Percentiles rank a stretch among this genome's conserved stretches.
These are phyloP conservation scores for Lentinula sp. DNA, from an alignment of 768 basidiomycete species.

Conservation along the genomic window DNA sequence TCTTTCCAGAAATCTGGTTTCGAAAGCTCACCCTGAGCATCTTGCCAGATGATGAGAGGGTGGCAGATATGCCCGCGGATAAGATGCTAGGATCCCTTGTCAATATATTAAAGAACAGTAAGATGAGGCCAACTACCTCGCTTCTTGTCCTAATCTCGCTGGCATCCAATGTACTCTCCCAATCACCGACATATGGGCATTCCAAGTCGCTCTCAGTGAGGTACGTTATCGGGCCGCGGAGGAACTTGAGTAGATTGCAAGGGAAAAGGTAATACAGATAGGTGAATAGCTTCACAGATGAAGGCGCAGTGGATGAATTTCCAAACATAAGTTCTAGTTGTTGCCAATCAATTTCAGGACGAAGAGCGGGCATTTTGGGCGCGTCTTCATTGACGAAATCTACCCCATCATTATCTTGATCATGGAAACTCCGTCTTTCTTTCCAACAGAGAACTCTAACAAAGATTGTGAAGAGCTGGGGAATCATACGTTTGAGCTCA, in stretches of 20 bases:
- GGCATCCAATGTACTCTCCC: conserved; percentile 67
- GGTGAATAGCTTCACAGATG: conserved; percentile 65
- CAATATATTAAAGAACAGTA: not conserved
- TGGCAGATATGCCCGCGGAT: conserved; percentile 71
- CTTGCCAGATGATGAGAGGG: conserved; percentile 63
- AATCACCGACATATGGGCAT: conserved; percentile 61
- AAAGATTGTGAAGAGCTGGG: conserved; percentile 59
- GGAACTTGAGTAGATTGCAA: conserved; percentile 77
- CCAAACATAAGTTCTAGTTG: conserved; percentile 58
- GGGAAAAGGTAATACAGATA: conserved; percentile 88
- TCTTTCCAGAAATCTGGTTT: conserved; percentile 60
- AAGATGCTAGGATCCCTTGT: conserved; percentile 40
- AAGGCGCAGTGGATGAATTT: conserved; percentile 46
- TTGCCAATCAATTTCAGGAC: conserved; percentile 62
- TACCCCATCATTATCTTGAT: conserved; percentile 1
- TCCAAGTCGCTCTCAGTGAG: conserved; percentile 43
- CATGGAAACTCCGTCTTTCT: conserved; percentile 28
- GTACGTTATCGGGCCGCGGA: conserved; percentile 63
- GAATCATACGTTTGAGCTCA: conserved; percentile 53
- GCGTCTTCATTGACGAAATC: conserved; percentile 26
- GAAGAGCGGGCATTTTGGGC: conserved; percentile 33
- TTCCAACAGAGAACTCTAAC: conserved; percentile 76
- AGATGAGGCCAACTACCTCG: conserved; percentile 42
- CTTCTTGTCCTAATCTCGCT: conserved; percentile 65
- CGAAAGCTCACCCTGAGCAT: conserved; percentile 57